Evolutionary conservation across 371 early-diverging fungal genomes (phyloP), one percentile per base, ranked within the genome.

Genomic region (Apophysomyces trapeziformis): DNA sequence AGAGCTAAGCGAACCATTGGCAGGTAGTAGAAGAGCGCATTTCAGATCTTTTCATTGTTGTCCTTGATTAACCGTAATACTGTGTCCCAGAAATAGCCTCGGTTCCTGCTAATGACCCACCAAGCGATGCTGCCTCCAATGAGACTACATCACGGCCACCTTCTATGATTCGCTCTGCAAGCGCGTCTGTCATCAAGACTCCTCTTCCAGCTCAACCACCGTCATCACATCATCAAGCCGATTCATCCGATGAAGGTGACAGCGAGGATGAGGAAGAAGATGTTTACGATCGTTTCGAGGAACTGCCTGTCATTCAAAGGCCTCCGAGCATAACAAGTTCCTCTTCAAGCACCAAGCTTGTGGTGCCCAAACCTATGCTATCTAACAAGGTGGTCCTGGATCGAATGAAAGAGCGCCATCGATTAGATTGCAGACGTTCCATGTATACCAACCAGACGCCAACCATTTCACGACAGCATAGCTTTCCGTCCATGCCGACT

Each of bases 391-490:
- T 50, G 54, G 54, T 50, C 8, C 16, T 50, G 54, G 54, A 50
- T 50, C 16, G 54, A 50, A 50, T 50, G 54, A 50, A 50, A 50
- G 54, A 50, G 21, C 54, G 54, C 21, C 54, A 50, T 21, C 54
- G 54, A 11, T 50, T n/a, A 26, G 54, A 50, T 21, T 50, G 54
- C 21, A 50, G 54, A 50, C 54, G 54, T 11, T 50, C 54, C 5
- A 5, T 50, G 4, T 50, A 50, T 21, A 50, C 35, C 5, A 50
- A 21, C 21, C 54, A 50, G 54, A 16, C 16, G 21, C 54, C n/a
- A 50, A 50, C 54, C 1, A n/a, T 50, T 21, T 50, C 54, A 50
- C 16, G 54, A 21, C 54, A 50, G 54, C 54, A 50, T 50, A 50
- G 54, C 11, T 50, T 21, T 50, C 54, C 54, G 0, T 18, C n/a